phyloP scores from a whole-genome alignment of 768 basidiomycete species.

The Russula earlei region DNA sequence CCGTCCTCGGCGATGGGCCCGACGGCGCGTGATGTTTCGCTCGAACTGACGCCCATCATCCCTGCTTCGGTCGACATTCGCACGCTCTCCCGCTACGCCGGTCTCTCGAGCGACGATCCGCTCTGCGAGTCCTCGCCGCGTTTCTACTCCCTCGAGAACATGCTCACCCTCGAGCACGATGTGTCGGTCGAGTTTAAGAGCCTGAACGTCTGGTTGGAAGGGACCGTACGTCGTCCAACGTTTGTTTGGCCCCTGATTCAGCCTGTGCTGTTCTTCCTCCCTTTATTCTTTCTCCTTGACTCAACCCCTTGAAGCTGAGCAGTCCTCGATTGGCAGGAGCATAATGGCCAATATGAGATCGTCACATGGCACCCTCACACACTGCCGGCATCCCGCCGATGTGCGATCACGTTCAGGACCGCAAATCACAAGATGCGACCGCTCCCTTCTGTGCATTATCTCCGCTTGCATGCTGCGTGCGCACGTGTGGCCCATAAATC shows the following conservation, averaged over 20 bases:
- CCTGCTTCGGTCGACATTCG: constrained; percentile 10
- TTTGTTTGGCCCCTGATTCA: neutral
- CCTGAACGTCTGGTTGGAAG: constrained; percentile 27
- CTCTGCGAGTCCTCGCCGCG: neutral
- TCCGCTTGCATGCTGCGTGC: constrained; percentile 34
- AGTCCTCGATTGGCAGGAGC: neutral
- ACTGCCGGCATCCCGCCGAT: neutral
- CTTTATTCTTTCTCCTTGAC: neutral
- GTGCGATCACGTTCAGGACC: constrained; percentile 23
- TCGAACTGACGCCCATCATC: constrained; percentile 4
- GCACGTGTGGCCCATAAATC: constrained; percentile 33
- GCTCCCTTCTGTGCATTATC: constrained; percentile 27
- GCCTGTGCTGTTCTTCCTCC: neutral
- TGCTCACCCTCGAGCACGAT: constrained; percentile 3
- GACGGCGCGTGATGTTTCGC: neutral
- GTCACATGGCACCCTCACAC: constrained; percentile 7
- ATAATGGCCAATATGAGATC: constrained; percentile 1
- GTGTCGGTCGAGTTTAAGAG: constrained; percentile 23
- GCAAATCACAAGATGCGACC: constrained; percentile 23
- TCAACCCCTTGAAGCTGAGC: neutral
- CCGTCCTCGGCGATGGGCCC: neutral
- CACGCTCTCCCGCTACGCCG: constrained; percentile 9
- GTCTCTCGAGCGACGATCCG: constrained; percentile 5
- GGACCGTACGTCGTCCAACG: constrained; percentile 22
- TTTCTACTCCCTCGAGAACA: constrained; percentile 11